Evolutionary conservation across 192 early-diverging fungal genomes (phyloP), one percentile per base, ranked within the genome.

Genomic region (Coemansia sp.): DNA sequence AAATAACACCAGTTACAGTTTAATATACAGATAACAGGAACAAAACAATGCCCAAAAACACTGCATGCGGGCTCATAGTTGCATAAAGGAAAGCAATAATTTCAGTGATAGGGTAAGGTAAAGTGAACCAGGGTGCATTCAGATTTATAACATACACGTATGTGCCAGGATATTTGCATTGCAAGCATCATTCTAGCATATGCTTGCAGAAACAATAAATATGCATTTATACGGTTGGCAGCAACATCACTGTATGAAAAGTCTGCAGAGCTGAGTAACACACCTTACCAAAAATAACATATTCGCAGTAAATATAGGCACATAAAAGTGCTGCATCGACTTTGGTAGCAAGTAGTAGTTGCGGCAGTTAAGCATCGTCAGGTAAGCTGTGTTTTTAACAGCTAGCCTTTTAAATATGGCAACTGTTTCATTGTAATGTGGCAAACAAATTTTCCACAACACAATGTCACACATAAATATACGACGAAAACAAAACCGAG

Each of bases 271-370:
- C 57, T 37, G 53, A 29, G 27, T 29, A 58, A 53, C 29, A 39
- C 55, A 77, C 50, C 59, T 60, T 60, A 64, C 41, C 38, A 62
- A 41, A 50, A 23, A 54, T 3, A 4, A 29, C 24, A 15, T 27
- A 27, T 54, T 22, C 23, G 21, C 24, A 0, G 52, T 5, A 25
- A 24, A 8, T 52, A 15, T 27, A 24, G 24, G 11, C 21, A 10
- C 23, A 24, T 52, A 4, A 5, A 4, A 54, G 52, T 29, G 52
- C 23, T 1, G 10, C 52, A 29, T 7, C 41, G 41, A 5, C 41
- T 29, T 29, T 29, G 27, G 27, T 29, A 29, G 27, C 27, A 29
- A 29, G 27, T 29, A 29, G 27, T 29, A 29, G 27, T 29, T 29
- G 27, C 27, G 6, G 4, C 27, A 6, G 27, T 6, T 29, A 29